Evolutionary conservation across 371 early-diverging fungal genomes (phyloP).

Genomic region (Mucor mucedo): DNA sequence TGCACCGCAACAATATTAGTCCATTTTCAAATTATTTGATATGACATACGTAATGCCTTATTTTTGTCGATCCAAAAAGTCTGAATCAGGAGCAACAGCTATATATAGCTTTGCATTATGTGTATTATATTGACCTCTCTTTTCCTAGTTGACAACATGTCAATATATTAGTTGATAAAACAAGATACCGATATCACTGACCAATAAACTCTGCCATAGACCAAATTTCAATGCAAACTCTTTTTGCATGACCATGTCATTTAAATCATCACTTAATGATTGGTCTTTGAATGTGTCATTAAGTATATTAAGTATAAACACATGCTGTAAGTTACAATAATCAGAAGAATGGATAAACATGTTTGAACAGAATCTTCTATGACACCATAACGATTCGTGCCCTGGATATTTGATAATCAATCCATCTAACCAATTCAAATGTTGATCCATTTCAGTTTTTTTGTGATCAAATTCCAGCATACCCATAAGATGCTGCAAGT

Average conservation of each 20-base stretch:
- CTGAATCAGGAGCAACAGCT: constrained; percentile 10
- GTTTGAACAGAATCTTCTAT: constrained; percentile 52
- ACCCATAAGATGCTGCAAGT: constrained; percentile 50
- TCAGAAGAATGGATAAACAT: constrained; percentile 1
- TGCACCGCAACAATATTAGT: background rate
- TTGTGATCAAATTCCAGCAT: background rate
- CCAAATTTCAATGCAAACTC: constrained; percentile 42
- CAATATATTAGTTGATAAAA: background rate
- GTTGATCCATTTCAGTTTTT: constrained; percentile 1
- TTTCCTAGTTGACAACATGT: constrained; percentile 2
- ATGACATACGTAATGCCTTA: background rate
- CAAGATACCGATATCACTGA: background rate
- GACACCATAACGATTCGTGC: constrained; percentile 66
- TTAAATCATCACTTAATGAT: background rate
- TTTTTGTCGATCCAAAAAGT: constrained; percentile 11
- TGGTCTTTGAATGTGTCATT: constrained; percentile 9
- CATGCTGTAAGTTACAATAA: constrained; percentile 19
- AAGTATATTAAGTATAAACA: constrained; percentile 21
- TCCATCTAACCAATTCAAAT: constrained; percentile 40
- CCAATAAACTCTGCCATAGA: constrained; percentile 29
- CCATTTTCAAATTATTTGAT: background rate
- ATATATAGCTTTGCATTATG: background rate
- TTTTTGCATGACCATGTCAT: constrained; percentile 17
- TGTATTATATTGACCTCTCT: background rate
- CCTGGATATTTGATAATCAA: constrained; percentile 56